A percentile compares a stretch with the other conserved stretches of the same genome.
These are phyloP conservation scores for Pleurotus salmoneostramineus DNA, from an alignment of 768 basidiomycete genomes.

Conservation along the genomic window DNA sequence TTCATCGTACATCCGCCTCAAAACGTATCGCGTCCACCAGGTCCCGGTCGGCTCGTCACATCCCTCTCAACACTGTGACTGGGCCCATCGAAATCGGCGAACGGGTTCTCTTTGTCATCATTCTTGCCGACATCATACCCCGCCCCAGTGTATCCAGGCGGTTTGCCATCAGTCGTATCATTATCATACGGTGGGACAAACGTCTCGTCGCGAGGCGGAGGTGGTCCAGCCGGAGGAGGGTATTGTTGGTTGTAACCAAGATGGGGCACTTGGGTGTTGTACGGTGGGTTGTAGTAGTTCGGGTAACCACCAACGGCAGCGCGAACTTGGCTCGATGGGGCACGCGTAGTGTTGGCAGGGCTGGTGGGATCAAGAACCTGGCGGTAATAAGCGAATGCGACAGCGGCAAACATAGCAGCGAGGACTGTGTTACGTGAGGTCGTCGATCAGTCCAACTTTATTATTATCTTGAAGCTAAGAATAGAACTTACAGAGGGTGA, in stretches of 20 bases:
- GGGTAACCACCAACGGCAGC: slow-evolving; percentile 32
- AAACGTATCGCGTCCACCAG: slow-evolving; percentile 29
- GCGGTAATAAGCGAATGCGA: slow-evolving; percentile 71
- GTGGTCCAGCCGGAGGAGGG: slow-evolving; percentile 49
- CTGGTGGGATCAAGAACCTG: slow-evolving; percentile 70
- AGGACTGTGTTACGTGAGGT: slow-evolving; percentile 36
- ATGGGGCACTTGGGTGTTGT: slow-evolving; percentile 35
- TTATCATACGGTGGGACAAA: slow-evolving; percentile 29
- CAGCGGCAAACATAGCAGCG: slow-evolving; percentile 54
- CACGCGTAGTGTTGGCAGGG: slow-evolving; percentile 45
- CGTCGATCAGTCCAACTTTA: background rate
- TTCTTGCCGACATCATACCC: slow-evolving; percentile 25
- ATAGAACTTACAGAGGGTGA: slow-evolving; percentile 48
- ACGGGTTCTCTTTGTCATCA: slow-evolving; percentile 48
- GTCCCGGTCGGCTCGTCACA: slow-evolving; percentile 33
- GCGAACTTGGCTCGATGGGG: slow-evolving; percentile 35
- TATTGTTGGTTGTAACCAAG: slow-evolving; percentile 28
- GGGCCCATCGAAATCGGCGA: slow-evolving; percentile 43
- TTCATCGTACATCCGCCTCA: background rate
- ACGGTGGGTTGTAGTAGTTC: slow-evolving; percentile 58
- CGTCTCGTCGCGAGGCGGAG: slow-evolving; percentile 31
- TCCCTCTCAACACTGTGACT: slow-evolving; percentile 33
- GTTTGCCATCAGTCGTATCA: slow-evolving; percentile 26
- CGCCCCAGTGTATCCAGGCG: slow-evolving; percentile 39
- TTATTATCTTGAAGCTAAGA: background rate